These are phyloP conservation scores for Flaveria trinervia DNA, from an alignment of 129 eudicot genomes.

Conservation along the genomic window DNA sequence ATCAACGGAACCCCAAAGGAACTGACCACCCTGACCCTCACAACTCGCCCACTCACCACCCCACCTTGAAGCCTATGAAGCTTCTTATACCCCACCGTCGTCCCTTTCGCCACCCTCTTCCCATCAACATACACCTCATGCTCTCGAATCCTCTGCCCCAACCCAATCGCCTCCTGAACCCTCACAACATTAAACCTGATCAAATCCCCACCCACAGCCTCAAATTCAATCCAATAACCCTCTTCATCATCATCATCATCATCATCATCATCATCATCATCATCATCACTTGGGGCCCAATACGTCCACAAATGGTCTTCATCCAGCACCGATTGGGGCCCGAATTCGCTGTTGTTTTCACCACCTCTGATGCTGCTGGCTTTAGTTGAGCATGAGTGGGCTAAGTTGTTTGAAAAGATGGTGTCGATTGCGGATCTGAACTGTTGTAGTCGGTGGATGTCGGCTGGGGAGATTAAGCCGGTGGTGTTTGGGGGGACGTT, in stretches of 20 bases:
- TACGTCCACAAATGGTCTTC: slow-evolving; percentile 77
- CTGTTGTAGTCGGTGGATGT: slow-evolving; percentile 56
- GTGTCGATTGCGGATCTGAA: slow-evolving; percentile 53
- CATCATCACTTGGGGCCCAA: slow-evolving; percentile 74
- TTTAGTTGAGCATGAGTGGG: slow-evolving; percentile 43
- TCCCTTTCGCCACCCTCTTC: slow-evolving; percentile 49
- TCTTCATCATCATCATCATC: background rate
- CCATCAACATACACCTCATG: slow-evolving; percentile 77
- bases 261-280: background rate
- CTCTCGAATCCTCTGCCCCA: slow-evolving; percentile 64
- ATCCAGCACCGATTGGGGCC: slow-evolving; percentile 57
- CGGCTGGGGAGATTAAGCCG: slow-evolving; percentile 68
- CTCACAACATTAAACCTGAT: slow-evolving; percentile 66
- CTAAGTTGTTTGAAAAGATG: slow-evolving; percentile 62
- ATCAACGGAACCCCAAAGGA: slow-evolving; percentile 73
- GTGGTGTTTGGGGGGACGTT: slow-evolving; percentile 83
- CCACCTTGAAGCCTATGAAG: slow-evolving; percentile 67
- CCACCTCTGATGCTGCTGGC: slow-evolving; percentile 89
- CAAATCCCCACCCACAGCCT: slow-evolving; percentile 29
- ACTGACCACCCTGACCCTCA: slow-evolving; percentile 49
- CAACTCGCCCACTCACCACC: slow-evolving; percentile 41
- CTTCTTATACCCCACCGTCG: slow-evolving; percentile 88
- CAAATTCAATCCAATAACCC: slow-evolving; percentile 66
- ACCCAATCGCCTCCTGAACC: slow-evolving; percentile 85
- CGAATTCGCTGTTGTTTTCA: slow-evolving; percentile 38